Percentiles rank a stretch among this genome's conserved stretches.
These are phyloP conservation scores for Sapria himalayana DNA, from an alignment of 345 rosid genomes.

Conservation along the genomic window DNA sequence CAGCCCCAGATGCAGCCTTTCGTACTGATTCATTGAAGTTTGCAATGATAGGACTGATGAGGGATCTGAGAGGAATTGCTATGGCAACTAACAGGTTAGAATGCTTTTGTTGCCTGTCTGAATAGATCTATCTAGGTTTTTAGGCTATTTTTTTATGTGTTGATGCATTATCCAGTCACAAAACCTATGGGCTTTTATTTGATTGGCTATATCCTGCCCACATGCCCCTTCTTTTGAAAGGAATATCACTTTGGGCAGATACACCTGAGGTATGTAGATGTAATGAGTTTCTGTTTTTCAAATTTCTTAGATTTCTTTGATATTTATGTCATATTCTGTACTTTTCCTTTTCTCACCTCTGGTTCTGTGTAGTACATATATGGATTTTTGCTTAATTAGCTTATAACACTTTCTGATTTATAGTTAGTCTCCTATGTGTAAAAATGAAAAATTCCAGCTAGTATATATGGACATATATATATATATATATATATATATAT, in stretches of 20 bases:
- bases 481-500: no score
- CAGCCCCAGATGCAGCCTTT: slow-evolving; percentile 71
- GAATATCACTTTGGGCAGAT: slow-evolving; percentile 85
- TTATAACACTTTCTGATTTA: no score
- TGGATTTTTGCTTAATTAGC: no score
- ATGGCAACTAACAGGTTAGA: slow-evolving; percentile 87
- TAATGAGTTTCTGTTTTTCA: background rate
- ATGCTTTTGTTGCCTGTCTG: slow-evolving; percentile 4
- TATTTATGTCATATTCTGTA: background rate
- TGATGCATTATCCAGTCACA: slow-evolving; percentile 43
- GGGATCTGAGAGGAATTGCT: slow-evolving; percentile 93
- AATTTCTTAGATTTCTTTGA: background rate
- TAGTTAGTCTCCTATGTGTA: no score
- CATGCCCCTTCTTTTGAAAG: slow-evolving; percentile 85
- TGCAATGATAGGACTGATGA: slow-evolving; percentile 82
- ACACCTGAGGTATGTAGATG: slow-evolving; percentile 65
- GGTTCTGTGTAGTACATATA: no score
- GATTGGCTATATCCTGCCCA: slow-evolving; percentile 97
- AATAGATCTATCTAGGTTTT: slow-evolving; percentile 6
- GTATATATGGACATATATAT: no score
- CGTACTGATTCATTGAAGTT: slow-evolving; percentile 84
- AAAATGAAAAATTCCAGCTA: no score
- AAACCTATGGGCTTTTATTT: slow-evolving; percentile 78
- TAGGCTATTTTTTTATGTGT: slow-evolving; percentile 2
- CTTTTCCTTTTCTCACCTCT: no score